Evolutionary conservation across 345 rosid genomes (phyloP).

Genomic region (Punica granatum): DNA sequence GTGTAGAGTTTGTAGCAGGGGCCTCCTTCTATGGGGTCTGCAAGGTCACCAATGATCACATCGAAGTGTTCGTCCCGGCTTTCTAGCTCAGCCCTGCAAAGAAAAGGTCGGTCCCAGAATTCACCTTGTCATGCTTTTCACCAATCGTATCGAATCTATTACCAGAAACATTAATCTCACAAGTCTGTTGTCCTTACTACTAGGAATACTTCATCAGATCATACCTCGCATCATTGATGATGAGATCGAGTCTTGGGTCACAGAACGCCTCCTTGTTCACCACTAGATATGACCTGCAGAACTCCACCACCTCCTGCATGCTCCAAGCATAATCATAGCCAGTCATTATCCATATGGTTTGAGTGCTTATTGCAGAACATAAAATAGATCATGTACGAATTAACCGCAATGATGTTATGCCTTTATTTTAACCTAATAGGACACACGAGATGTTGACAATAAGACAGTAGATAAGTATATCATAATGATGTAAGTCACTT

Average conservation of each 20-base stretch:
- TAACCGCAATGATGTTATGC: too few relatives aligned
- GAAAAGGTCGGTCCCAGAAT: neutral
- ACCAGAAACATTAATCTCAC: too few relatives aligned
- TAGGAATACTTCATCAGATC: neutral
- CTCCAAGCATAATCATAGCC: slow-evolving; percentile 3
- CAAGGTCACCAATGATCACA: slow-evolving; percentile 61
- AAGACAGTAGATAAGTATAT: neutral
- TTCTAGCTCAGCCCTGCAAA: slow-evolving; percentile 43
- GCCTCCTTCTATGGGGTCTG: slow-evolving; percentile 69
- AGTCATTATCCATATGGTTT: neutral
- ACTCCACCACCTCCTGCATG: slow-evolving; percentile 54
- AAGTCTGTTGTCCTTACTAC: neutral
- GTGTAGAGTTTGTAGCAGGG: slow-evolving; percentile 66
- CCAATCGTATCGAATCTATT: too few relatives aligned
- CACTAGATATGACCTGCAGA: slow-evolving; percentile 43
- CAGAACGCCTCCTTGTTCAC: slow-evolving; percentile 47
- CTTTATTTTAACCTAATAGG: too few relatives aligned
- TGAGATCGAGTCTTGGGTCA: slow-evolving; percentile 36
- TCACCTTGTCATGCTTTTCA: too few relatives aligned
- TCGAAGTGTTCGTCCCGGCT: slow-evolving; percentile 32
- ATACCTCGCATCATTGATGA: slow-evolving; percentile 58
- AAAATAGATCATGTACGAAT: too few relatives aligned
- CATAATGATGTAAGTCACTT: too few relatives aligned
- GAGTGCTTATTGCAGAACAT: neutral
- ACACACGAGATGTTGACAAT: neutral